Evolutionary conservation across 805 yeast genomes (phyloP).

Genomic region (Starmerella floris): DNA sequence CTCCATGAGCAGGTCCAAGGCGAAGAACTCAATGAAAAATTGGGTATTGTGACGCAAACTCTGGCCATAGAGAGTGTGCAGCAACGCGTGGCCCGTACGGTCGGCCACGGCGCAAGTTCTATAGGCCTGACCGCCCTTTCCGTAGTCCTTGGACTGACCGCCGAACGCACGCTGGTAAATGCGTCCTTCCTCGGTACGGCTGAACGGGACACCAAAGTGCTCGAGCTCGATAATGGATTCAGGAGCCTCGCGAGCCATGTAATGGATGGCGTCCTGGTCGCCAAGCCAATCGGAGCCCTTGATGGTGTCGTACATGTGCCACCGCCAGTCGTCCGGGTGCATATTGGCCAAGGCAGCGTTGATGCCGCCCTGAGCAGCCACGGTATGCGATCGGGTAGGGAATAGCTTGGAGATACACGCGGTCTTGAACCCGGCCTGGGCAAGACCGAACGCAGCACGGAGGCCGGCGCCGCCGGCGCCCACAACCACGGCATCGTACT

Average conservation of each 20-base stretch:
- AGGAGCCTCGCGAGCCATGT: constrained; percentile 98
- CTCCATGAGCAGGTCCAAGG: constrained; percentile 85
- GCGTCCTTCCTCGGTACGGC: constrained; percentile 91
- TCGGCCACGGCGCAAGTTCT: constrained; percentile 99
- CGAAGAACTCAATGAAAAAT: constrained; percentile 94
- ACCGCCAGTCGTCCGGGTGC: constrained; percentile 98
- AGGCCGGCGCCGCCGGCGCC: constrained; percentile 99
- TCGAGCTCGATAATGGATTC: constrained; percentile 89
- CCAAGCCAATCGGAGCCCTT: constrained; percentile 99
- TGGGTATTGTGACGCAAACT: constrained; percentile 93
- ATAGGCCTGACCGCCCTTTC: constrained; percentile 98
- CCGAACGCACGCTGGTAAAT: constrained; percentile 98
- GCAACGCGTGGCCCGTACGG: constrained; percentile 94
- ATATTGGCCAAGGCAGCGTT: constrained; percentile 97
- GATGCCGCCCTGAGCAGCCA: constrained; percentile 99
- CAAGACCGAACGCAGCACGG: constrained; percentile 95
- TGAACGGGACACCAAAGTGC: constrained; percentile 96
- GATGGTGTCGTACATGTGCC: constrained; percentile 99
- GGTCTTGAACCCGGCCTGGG: constrained; percentile 92
- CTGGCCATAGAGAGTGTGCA: constrained; percentile 93
- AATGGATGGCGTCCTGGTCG: constrained; percentile 97
- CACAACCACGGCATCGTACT: constrained; percentile 92
- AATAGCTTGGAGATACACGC: constrained; percentile 94
- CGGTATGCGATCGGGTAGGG: constrained; percentile 98
- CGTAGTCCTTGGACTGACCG: constrained; percentile 89